Percentiles rank a stretch among this genome's conserved stretches.
Conservation (phyloP, 345 rosid species). For the Lumnitzera littorea region DNA sequence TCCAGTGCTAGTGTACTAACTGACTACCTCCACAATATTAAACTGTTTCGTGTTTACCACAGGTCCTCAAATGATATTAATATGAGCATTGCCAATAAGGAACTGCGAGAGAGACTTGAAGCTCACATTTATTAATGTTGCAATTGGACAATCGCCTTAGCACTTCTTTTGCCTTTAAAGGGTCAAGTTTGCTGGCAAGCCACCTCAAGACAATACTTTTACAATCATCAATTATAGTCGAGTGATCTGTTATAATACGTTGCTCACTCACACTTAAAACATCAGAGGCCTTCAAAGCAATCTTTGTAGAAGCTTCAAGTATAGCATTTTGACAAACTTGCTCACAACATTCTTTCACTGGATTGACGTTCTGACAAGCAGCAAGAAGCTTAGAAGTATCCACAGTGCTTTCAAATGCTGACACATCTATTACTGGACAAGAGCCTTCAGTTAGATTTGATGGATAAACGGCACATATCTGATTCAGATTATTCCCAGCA, state of each 20-base stretch:
- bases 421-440: slow-evolving; percentile 71
- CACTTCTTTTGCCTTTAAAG: slow-evolving; percentile 57
- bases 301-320: slow-evolving; percentile 61
- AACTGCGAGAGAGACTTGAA: not conserved
- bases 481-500: slow-evolving; percentile 43
- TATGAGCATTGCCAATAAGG: not conserved
- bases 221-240: slow-evolving; percentile 62
- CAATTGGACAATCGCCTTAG: slow-evolving; percentile 84
- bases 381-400: slow-evolving; percentile 66
- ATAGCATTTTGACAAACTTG: slow-evolving; percentile 78
- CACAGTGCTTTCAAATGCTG: slow-evolving; percentile 58
- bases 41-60: too few species aligned
- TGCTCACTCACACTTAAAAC: slow-evolving; percentile 22
- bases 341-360: slow-evolving; percentile 88
- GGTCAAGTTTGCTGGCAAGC: slow-evolving; percentile 72
- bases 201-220: slow-evolving; percentile 68
- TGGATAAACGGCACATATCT: slow-evolving; percentile 52
- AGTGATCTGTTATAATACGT: slow-evolving; percentile 40
- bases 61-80: not conserved
- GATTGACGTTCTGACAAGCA: slow-evolving; percentile 72
- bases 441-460: slow-evolving; percentile 76
- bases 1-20: too few species aligned
- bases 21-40: too few species aligned
- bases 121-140: slow-evolving; percentile 74
- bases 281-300: slow-evolving; percentile 56